phyloP scores from a whole-genome alignment of 1,284 basidiomycete species.

The Sanghuangporus weigelae region DNA sequence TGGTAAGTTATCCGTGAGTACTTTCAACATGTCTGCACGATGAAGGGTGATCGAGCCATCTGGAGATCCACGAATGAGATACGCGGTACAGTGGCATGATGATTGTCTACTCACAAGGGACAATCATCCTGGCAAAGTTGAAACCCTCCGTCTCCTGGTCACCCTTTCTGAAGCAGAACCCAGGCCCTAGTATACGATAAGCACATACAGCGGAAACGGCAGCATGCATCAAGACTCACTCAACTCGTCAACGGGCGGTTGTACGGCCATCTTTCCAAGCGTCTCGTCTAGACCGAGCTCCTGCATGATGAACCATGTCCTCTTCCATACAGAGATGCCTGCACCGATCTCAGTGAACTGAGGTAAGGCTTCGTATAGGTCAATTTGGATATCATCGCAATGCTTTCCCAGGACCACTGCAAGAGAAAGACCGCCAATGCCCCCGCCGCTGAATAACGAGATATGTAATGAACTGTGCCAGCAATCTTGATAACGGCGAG shows the following conservation, averaged over 20 bases:
- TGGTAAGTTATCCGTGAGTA: constrained; percentile 28
- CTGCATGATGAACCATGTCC: constrained; percentile 34
- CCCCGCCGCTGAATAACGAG: constrained; percentile 28
- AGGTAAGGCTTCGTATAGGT: constrained; percentile 33
- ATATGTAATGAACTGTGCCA: background rate
- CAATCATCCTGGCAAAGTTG: constrained; percentile 27
- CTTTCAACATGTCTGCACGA: constrained; percentile 30
- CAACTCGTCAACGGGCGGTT: constrained; percentile 13
- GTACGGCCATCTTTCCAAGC: constrained; percentile 24
- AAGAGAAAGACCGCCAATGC: constrained; percentile 34
- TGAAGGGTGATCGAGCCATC: constrained; percentile 31
- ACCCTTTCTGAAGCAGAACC: constrained; percentile 24
- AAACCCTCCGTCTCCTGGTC: constrained; percentile 24
- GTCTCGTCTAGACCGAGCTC: constrained; percentile 30
- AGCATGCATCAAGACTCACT: constrained; percentile 9
- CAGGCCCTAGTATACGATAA: constrained; percentile 7
- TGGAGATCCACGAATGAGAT: constrained; percentile 8
- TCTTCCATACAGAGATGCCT: constrained; percentile 35
- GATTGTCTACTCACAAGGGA: constrained; percentile 23
- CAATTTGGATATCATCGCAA: constrained; percentile 24
- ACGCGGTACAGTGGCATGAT: background rate
- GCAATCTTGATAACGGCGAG: background rate
- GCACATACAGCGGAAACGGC: constrained; percentile 16
- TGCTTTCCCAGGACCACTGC: constrained; percentile 31
- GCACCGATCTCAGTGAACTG: constrained; percentile 33